Evolutionary conservation across 2,329 filamentous ascomycete genomes (phyloP).

Genomic region (Aspergillus felis): DNA sequence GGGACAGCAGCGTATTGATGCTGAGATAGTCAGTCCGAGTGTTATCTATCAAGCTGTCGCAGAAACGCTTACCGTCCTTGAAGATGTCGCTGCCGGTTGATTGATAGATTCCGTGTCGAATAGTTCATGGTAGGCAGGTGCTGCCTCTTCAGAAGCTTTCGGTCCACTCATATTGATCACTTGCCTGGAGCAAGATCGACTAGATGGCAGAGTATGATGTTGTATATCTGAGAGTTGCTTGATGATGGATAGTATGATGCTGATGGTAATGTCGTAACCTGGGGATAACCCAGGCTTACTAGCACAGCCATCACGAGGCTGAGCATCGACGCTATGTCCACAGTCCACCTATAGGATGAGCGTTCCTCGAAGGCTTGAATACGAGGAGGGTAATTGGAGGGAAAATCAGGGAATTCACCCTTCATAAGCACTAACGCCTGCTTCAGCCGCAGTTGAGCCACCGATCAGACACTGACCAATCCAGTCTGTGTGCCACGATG

Average conservation of each 20-base stretch:
- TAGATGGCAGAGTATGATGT: too few relatives aligned
- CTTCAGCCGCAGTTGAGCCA: too few relatives aligned
- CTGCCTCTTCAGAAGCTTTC: not conserved
- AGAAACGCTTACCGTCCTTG: not conserved
- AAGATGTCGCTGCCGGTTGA: not conserved
- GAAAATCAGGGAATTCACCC: too few relatives aligned
- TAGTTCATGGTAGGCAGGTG: not conserved
- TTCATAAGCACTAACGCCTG: too few relatives aligned
- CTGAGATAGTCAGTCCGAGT: not conserved
- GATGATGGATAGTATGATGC: too few relatives aligned
- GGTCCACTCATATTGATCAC: not conserved
- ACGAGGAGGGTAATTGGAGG: too few relatives aligned
- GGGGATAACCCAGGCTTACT: not conserved
- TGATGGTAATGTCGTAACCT: not conserved
- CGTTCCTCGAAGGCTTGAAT: too few relatives aligned
- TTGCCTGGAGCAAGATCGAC: not conserved
- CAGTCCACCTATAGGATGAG: not conserved
- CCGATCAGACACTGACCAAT: conserved; percentile 4
- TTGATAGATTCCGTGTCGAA: not conserved
- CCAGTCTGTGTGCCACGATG: conserved; percentile 7
- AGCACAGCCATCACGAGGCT: not conserved
- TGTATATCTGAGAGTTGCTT: too few relatives aligned
- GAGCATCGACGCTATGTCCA: not conserved
- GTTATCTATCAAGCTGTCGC: not conserved
- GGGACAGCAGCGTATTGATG: not conserved